Percentiles rank a stretch among this genome's conserved stretches.
phyloP scores from a whole-genome alignment of 2,329 filamentous ascomycete species.

The Fusarium newnesense region DNA sequence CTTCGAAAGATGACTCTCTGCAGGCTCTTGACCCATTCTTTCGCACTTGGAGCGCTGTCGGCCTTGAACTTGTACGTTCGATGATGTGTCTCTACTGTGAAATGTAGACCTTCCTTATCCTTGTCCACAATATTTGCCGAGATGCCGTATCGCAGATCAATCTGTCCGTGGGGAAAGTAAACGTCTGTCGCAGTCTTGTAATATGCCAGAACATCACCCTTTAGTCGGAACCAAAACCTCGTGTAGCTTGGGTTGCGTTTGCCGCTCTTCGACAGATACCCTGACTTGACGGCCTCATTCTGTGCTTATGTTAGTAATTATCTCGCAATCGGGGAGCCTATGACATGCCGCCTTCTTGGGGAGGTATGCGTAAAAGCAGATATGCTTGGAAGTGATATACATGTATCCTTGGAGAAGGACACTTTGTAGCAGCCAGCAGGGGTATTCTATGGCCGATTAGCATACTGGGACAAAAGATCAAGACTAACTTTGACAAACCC shows the following conservation, averaged over 20 bases:
- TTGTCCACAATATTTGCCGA: constrained; percentile 83
- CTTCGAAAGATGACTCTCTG: constrained; percentile 96
- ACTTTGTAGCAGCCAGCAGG: constrained; percentile 92
- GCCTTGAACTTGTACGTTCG: constrained; percentile 88
- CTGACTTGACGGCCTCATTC: constrained; percentile 83
- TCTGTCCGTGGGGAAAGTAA: constrained; percentile 91
- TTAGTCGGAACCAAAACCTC: constrained; percentile 92
- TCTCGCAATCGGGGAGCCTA: not conserved
- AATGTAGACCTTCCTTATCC: constrained; percentile 80
- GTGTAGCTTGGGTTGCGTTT: constrained; percentile 88
- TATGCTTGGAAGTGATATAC: constrained; percentile 92
- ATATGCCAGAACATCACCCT: constrained; percentile 92
- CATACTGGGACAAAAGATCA: not conserved
- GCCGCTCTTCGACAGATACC: constrained; percentile 88
- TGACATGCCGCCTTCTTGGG: constrained; percentile 83
- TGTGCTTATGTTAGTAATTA: constrained; percentile 48
- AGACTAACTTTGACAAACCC: constrained; percentile 56
- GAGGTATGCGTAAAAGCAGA: constrained; percentile 98
- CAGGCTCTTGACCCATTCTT: constrained; percentile 94
- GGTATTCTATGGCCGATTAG: constrained; percentile 72
- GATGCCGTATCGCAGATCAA: constrained; percentile 91
- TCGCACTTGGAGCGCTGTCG: constrained; percentile 87
- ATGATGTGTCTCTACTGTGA: constrained; percentile 83
- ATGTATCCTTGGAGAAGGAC: constrained; percentile 93
- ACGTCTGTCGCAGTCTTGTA: constrained; percentile 84